Conservation (phyloP, 179 eudicot genomes). For the Carnegiea gigantea region DNA sequence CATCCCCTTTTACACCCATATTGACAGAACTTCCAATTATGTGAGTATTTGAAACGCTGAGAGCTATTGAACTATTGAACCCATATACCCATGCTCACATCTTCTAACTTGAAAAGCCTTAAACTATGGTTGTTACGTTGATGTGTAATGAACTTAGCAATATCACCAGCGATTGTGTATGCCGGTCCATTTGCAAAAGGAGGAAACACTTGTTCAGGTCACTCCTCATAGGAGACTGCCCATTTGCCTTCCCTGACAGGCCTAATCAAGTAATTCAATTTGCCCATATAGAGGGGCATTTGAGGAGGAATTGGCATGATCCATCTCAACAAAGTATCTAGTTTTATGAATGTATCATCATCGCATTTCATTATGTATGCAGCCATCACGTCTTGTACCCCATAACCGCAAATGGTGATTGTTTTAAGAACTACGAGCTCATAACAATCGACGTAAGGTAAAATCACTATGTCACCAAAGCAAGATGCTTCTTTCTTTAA, state of each 20-base stretch:
- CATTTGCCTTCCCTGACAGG: slow-evolving; percentile 92
- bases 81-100: slow-evolving; percentile 99
- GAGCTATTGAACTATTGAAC: slow-evolving; percentile 89
- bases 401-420: slow-evolving; percentile 82
- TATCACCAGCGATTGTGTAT: slow-evolving; percentile 67
- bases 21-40: slow-evolving; percentile 88
- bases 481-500: slow-evolving; percentile 88
- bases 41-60: slow-evolving; percentile 65
- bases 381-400: slow-evolving; percentile 75
- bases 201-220: slow-evolving; percentile 91
- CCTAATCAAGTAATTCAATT: slow-evolving; percentile 78
- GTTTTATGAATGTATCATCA: slow-evolving; percentile 86
- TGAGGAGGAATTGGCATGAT: slow-evolving; percentile 51
- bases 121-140: slow-evolving; percentile 56
- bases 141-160: slow-evolving; percentile 60
- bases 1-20: slow-evolving; percentile 88
- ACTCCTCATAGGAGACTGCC: slow-evolving; percentile 98
- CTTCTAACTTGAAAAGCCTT: slow-evolving; percentile 96
- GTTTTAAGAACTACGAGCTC: slow-evolving; percentile 97
- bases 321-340: slow-evolving; percentile 69
- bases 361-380: slow-evolving; percentile 89
- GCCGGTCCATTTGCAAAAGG: slow-evolving; percentile 98
- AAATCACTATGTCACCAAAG: slow-evolving; percentile 87
- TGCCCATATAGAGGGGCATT: slow-evolving; percentile 88
- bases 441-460: slow-evolving; percentile 91